Percentiles rank a stretch among this genome's conserved stretches.
phyloP scores from a whole-genome alignment of 306 rosid genomes.

The Vicia faba region DNA sequence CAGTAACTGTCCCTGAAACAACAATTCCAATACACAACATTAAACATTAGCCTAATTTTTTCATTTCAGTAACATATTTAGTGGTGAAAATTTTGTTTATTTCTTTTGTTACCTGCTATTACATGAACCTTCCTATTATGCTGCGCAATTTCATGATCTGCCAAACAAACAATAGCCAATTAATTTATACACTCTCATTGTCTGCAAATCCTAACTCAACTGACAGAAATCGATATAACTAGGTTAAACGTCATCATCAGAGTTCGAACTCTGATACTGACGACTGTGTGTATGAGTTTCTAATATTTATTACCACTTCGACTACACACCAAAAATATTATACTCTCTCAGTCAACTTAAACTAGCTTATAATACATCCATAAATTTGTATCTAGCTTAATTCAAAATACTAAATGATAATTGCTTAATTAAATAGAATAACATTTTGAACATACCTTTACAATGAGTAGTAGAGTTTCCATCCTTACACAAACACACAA shows the following conservation, averaged over 20 bases:
- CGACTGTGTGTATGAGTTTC: too few relatives aligned
- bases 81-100: neutral
- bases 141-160: conserved; percentile 62
- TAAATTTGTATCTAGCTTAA: too few relatives aligned
- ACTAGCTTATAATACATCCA: too few relatives aligned
- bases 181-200: neutral
- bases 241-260: too few relatives aligned
- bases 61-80: conserved; percentile 8
- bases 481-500: conserved; percentile 69
- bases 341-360: too few relatives aligned
- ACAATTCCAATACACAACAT: conserved; percentile 26
- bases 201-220: too few relatives aligned
- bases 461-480: conserved; percentile 83
- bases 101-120: conserved; percentile 68
- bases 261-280: too few relatives aligned
- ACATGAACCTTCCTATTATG: conserved; percentile 56
- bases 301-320: too few relatives aligned
- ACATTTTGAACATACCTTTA: conserved; percentile 48
- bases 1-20: conserved; percentile 70
- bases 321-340: too few relatives aligned
- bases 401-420: too few relatives aligned
- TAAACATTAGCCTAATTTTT: conserved; percentile 9
- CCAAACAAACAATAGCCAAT: conserved; percentile 27
- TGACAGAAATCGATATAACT: too few relatives aligned
- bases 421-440: neutral